phyloP scores from a whole-genome alignment of 2,329 filamentous ascomycete species.

The Penicillium oxalicum region DNA sequence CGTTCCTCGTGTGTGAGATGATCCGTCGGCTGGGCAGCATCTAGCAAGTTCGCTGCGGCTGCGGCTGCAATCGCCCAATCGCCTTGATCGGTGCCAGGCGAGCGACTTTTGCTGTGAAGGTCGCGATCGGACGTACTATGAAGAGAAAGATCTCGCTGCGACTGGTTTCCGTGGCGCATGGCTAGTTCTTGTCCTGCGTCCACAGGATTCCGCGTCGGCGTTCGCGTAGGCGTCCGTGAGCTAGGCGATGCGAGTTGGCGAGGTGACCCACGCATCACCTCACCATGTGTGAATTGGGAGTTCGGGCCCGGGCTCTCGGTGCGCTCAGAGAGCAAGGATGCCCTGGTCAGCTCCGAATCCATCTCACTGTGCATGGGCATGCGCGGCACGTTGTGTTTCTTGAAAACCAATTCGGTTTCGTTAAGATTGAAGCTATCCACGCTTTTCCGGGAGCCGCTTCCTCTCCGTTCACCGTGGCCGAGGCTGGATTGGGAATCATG shows the following conservation, averaged over 20 bases:
- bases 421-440: conserved; percentile 41
- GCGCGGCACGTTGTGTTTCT: conserved; percentile 61
- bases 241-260: conserved; percentile 52
- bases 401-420: conserved; percentile 50
- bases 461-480: conserved; percentile 39
- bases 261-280: conserved; percentile 56
- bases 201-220: conserved; percentile 49
- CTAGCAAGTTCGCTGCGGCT: conserved; percentile 34
- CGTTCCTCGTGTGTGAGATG: conserved; percentile 46
- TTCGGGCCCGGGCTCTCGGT: conserved; percentile 67
- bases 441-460: conserved; percentile 25
- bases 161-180: conserved; percentile 58
- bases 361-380: conserved; percentile 87
- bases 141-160: conserved; percentile 47
- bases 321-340: conserved; percentile 77
- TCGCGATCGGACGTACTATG: conserved; percentile 43
- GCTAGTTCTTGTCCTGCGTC: conserved; percentile 52
- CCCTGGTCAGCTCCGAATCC: conserved; percentile 78
- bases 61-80: conserved; percentile 37
- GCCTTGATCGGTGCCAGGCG: conserved; percentile 28
- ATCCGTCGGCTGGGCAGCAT: conserved; percentile 40
- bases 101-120: conserved; percentile 35
- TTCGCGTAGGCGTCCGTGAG: conserved; percentile 56
- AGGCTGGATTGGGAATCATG: conserved; percentile 60
- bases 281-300: conserved; percentile 55